Conservation (phyloP, 345 rosid species). For the Hibiscus trionum region DNA sequence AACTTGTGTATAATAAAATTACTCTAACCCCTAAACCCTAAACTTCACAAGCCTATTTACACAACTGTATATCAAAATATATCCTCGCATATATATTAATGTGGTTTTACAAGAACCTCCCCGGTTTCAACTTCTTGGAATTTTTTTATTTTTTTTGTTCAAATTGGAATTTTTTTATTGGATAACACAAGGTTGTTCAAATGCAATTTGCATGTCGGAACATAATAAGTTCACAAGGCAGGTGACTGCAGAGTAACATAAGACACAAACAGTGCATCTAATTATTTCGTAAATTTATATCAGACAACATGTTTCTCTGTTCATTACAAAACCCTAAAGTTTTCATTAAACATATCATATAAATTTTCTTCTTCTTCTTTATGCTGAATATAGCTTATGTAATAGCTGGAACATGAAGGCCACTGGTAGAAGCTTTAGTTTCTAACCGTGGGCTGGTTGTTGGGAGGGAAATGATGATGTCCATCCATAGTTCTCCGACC, state of each 20-base stretch:
- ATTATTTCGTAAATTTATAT: constrained; percentile 7
- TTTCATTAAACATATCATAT: constrained; percentile 20
- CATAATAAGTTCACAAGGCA: neutral
- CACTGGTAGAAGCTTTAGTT: constrained; percentile 11
- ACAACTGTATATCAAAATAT: too few relatives aligned
- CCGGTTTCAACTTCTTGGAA: too few relatives aligned
- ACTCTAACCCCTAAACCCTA: too few relatives aligned
- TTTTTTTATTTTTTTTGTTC: constrained; percentile 3
- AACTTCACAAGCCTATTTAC: too few relatives aligned
- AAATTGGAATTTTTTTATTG: neutral
- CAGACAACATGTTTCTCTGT: neutral
- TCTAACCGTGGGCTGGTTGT: too few relatives aligned
- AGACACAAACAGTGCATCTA: neutral
- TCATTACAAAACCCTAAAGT: constrained; percentile 14
- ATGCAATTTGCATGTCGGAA: neutral
- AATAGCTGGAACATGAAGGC: neutral
- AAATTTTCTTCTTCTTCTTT: neutral
- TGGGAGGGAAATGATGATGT: neutral
- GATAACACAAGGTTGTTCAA: neutral
- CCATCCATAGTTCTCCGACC: neutral
- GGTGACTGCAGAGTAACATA: neutral
- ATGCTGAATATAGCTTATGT: constrained; percentile 3
- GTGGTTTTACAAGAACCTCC: too few relatives aligned
- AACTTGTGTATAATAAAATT: too few relatives aligned
- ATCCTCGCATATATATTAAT: too few relatives aligned